These are phyloP conservation scores for Leccinum disarticulatum DNA, from an alignment of 768 basidiomycete species.

Conservation along the genomic window DNA sequence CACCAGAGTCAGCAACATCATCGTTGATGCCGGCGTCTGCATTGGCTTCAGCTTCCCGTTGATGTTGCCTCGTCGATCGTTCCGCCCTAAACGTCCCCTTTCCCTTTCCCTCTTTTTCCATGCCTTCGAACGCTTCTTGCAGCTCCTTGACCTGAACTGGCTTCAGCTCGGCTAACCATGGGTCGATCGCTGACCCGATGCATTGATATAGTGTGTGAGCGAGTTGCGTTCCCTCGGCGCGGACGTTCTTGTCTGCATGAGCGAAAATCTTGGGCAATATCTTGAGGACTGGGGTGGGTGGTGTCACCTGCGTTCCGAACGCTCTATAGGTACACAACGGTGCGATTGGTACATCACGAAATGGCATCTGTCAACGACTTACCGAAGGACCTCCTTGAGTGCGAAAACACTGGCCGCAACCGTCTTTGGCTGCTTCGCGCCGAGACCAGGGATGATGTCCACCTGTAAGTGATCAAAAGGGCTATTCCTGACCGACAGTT, in stretches of 20 bases:
- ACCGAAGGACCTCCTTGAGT: constrained; percentile 86
- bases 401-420: constrained; percentile 78
- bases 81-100: constrained; percentile 80
- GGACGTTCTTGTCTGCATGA: constrained; percentile 93
- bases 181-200: constrained; percentile 80
- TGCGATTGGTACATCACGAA: neutral
- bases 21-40: constrained; percentile 36
- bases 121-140: constrained; percentile 81
- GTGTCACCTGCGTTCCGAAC: constrained; percentile 77
- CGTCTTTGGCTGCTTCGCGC: constrained; percentile 92
- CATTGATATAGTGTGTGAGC: constrained; percentile 79
- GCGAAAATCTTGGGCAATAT: constrained; percentile 89
- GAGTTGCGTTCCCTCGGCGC: constrained; percentile 84
- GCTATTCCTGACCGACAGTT: constrained; percentile 22
- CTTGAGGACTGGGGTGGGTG: constrained; percentile 81
- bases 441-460: constrained; percentile 81
- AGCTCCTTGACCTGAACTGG: constrained; percentile 96
- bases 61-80: constrained; percentile 72
- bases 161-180: constrained; percentile 87
- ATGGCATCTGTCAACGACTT: constrained; percentile 26
- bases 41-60: constrained; percentile 63
- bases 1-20: constrained; percentile 44
- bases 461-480: constrained; percentile 42
- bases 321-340: constrained; percentile 41
- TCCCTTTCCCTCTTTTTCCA: constrained; percentile 85